These are phyloP conservation scores for Effrenium voratum DNA, from an alignment of 73 alveolate genomes.

Conservation along the genomic window DNA sequence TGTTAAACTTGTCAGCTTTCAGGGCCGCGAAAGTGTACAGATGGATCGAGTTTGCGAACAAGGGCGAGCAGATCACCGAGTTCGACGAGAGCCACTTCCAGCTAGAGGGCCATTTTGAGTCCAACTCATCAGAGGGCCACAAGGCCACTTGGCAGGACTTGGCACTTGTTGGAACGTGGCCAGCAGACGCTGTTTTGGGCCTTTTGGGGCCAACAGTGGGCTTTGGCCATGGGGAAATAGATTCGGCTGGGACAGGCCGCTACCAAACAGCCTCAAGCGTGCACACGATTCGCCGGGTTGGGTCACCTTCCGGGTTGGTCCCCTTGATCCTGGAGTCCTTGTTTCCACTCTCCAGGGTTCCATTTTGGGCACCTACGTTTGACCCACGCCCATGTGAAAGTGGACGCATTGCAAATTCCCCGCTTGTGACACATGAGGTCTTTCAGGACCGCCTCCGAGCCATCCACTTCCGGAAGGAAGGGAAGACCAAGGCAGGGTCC, in stretches of 20 bases:
- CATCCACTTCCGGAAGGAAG: slow-evolving; percentile 91
- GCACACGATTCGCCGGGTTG: too few relatives aligned
- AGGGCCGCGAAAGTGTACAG: slow-evolving; percentile 32
- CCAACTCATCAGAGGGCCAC: slow-evolving; percentile 85
- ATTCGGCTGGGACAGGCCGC: not conserved
- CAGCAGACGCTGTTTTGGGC: not conserved
- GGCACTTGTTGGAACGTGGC: not conserved
- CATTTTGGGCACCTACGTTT: not conserved
- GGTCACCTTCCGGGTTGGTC: too few relatives aligned
- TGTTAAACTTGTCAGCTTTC: too few relatives aligned
- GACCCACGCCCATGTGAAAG: not conserved
- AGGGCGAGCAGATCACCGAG: slow-evolving; percentile 92
- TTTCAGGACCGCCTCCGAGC: slow-evolving; percentile 73
- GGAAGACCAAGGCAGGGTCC: slow-evolving; percentile 32
- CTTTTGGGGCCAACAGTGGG: not conserved
- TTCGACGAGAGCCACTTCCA: slow-evolving; percentile 82
- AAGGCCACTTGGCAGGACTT: not conserved
- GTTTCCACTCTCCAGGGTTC: too few relatives aligned
- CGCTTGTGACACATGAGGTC: not conserved
- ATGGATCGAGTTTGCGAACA: slow-evolving; percentile 67
- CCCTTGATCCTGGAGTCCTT: too few relatives aligned
- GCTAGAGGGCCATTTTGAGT: slow-evolving; percentile 79
- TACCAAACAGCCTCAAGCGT: not conserved
- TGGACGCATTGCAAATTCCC: not conserved
- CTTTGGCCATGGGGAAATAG: not conserved